Evolutionary conservation across 176 grass and related monocot genomes (phyloP), one percentile per base, ranked within the genome.

Genomic region (Tillandsia fasciculata): DNA sequence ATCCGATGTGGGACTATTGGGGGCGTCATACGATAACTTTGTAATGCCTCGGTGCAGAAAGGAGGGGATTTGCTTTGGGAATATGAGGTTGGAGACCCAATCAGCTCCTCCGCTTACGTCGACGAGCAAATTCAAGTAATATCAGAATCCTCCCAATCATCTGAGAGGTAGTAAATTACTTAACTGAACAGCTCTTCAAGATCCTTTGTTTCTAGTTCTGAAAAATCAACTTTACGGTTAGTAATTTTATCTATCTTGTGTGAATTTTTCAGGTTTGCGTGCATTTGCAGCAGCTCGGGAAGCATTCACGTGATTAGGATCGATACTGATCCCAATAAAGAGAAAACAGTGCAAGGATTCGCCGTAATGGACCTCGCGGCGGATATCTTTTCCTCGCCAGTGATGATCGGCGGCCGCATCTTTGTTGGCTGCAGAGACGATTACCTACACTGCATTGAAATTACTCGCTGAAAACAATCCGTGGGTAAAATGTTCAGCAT

Each of bases 401-500:
- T 96, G 48, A 96, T 96, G 86, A 63, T 96, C 15, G 78, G 83
- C 22, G 88, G 93, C 6, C 89, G 86, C 72, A 90, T 96, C 61
- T 96, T 92, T 83, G 70, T 90, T 47, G 93, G 93, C 11, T 92
- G 88, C 73, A 87, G 89, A 85, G 93, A 96, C 72, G 81, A 92
- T 75, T 74, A 79, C 8, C 63, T 92, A 59, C 83, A 89, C 58
- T 96, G 88, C 77, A 70, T 96, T 33, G 53, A 77, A 2, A 33
- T 96, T 26, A 6, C 33, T 42, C 7, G 33, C 33, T 42, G 33
- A 42, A 42, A 42, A 42, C 33, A 42, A 42, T 42, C 33, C 33
- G 4, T 42, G 33, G 33, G 33, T 42, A 42, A 42, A 42, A 42
- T 42, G 0, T 42, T 42, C 33, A 42, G 33, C 33, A 42, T 42